These are phyloP conservation scores for Arthrobotrys iridis DNA, from an alignment of 2,329 filamentous ascomycete species.

Conservation along the genomic window DNA sequence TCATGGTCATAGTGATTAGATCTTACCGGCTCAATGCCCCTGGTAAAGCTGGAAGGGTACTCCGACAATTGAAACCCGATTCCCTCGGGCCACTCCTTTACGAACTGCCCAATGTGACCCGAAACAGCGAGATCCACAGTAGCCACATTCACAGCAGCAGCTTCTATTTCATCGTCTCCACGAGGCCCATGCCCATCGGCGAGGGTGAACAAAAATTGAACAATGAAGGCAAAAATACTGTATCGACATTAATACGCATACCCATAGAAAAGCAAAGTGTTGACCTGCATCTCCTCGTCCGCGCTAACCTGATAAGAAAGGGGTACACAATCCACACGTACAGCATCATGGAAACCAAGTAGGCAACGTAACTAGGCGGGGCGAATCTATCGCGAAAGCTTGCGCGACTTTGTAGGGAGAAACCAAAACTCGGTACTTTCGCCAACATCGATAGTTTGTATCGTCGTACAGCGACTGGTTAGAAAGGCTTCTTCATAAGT, in stretches of 20 bases:
- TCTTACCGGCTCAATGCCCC: conserved; percentile 61
- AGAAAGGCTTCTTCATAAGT: background rate
- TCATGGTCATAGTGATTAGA: background rate
- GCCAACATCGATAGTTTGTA: conserved; percentile 32
- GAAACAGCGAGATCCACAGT: background rate
- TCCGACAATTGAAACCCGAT: conserved; percentile 59
- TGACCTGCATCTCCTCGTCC: background rate
- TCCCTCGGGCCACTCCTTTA: conserved; percentile 33
- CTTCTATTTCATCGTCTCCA: background rate
- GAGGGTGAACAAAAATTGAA: conserved; percentile 36
- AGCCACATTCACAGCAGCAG: background rate
- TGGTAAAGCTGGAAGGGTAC: conserved; percentile 67
- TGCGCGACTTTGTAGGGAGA: conserved; percentile 6
- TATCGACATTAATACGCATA: background rate
- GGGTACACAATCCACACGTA: conserved; percentile 27
- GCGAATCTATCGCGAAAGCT: conserved; percentile 22
- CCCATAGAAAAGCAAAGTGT: background rate
- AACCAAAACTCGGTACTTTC: conserved; percentile 5
- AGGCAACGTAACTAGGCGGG: conserved; percentile 25
- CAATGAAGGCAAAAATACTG: conserved; percentile 32
- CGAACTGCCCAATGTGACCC: conserved; percentile 23
- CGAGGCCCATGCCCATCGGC: conserved; percentile 1
- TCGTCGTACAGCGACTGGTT: background rate
- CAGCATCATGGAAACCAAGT: conserved; percentile 52
- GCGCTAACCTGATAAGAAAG: conserved; percentile 15